These are phyloP conservation scores for Trichoderma sp. DNA, from an alignment of 2,329 filamentous ascomycete species.

Conservation along the genomic window DNA sequence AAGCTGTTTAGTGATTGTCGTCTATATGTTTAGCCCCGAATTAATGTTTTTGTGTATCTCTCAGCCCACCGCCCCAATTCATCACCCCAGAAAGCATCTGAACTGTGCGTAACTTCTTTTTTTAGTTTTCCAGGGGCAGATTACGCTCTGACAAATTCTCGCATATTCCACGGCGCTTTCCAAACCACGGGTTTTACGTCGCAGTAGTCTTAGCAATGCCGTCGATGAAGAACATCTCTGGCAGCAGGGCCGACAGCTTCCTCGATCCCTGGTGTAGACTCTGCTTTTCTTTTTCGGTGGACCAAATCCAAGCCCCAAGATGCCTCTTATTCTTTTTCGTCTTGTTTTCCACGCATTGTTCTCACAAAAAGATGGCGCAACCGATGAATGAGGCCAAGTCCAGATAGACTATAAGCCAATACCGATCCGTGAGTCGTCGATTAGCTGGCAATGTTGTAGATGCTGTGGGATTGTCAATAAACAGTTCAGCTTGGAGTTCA, in stretches of 20 bases:
- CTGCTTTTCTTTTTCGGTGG: neutral
- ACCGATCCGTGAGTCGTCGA: neutral
- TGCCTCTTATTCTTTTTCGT: neutral
- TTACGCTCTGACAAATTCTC: neutral
- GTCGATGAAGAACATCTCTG: neutral
- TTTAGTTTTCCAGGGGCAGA: neutral
- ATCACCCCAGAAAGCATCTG: neutral
- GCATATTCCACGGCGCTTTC: neutral
- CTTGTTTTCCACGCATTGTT: neutral
- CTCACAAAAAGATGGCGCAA: neutral
- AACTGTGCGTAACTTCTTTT: neutral
- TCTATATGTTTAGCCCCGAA: neutral
- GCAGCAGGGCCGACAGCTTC: neutral
- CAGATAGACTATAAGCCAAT: neutral
- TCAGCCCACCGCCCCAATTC: neutral
- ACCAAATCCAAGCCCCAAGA: neutral
- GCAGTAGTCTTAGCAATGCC: neutral
- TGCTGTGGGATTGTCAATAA: slow-evolving; percentile 1
- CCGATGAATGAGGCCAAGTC: neutral
- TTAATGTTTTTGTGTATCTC: neutral
- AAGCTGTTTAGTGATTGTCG: neutral
- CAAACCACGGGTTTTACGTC: neutral
- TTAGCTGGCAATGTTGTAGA: slow-evolving; percentile 21
- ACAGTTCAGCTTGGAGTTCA: no score
- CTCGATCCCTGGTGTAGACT: neutral